Evolutionary conservation across 2,329 filamentous ascomycete genomes (phyloP).

Genomic region (Claviceps lovelessii): DNA sequence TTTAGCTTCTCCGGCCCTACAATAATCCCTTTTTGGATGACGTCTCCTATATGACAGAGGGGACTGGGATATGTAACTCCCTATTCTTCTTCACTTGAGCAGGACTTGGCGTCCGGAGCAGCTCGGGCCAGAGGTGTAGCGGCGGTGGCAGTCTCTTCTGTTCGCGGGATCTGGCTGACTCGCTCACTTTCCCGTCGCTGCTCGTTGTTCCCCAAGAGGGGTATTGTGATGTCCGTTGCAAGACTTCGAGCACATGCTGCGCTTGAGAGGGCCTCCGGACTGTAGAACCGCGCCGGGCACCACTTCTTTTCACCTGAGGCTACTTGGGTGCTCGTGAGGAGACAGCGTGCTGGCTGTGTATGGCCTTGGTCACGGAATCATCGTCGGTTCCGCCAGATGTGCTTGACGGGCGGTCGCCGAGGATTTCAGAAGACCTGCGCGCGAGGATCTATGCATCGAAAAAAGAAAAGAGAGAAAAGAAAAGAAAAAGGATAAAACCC

Average conservation of each 20-base stretch:
- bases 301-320: not conserved
- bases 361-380: conserved; percentile 5
- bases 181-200: not conserved
- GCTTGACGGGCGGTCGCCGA: conserved; percentile 3
- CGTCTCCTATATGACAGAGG: conserved; percentile 7
- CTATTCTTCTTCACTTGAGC: not conserved
- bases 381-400: not conserved
- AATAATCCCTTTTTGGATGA: not conserved
- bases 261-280: conserved; percentile 5
- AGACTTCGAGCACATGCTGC: conserved; percentile 1
- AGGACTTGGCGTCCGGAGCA: not conserved
- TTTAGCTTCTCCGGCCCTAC: not conserved
- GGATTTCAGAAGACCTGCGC: conserved; percentile 9
- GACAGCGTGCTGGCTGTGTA: conserved; percentile 8
- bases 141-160: conserved; percentile 1
- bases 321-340: not conserved
- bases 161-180: not conserved
- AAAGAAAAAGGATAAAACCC: not conserved
- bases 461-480: not conserved
- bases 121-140: conserved; percentile 5
- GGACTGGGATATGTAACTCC: conserved; percentile 4
- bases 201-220: not conserved
- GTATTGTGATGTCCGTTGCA: not conserved
- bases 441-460: not conserved
- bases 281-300: conserved; percentile 7